phyloP scores from a whole-genome alignment of 2,329 filamentous ascomycete genomes.

The Sclerotinia glacialis region DNA sequence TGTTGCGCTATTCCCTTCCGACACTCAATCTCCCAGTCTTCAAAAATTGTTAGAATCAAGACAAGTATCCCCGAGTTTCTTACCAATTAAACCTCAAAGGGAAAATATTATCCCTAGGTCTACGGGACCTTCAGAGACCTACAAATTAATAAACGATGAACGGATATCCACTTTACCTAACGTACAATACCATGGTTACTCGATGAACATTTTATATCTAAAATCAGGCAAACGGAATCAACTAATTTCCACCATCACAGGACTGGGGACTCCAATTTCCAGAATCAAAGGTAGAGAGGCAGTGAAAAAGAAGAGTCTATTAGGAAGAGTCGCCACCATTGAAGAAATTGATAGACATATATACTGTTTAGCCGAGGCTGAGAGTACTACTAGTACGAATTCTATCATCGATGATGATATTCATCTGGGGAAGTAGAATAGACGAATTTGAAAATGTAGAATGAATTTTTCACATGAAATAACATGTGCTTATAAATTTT shows the following conservation, averaged over 20 bases:
- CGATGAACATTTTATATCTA: no score
- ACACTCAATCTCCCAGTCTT: no score
- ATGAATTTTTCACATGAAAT: background rate
- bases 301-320: conserved; percentile 26
- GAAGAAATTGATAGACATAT: conserved; percentile 54
- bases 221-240: background rate
- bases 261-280: conserved; percentile 34
- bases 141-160: no score
- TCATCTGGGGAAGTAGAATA: conserved; percentile 14
- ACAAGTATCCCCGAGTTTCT: no score
- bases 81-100: no score
- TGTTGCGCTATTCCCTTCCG: no score
- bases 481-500: background rate
- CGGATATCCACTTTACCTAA: no score
- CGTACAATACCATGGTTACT: no score
- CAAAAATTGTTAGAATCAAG: no score
- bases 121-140: no score
- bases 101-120: no score
- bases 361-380: conserved; percentile 48
- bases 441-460: background rate
- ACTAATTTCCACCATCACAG: background rate
- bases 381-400: conserved; percentile 53
- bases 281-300: conserved; percentile 27
- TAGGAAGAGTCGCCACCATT: conserved; percentile 31
- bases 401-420: conserved; percentile 46